A percentile compares a stretch with the other conserved stretches of the same genome.
phyloP scores from a whole-genome alignment of 2,329 filamentous ascomycete genomes.

The Didymella pomorum region DNA sequence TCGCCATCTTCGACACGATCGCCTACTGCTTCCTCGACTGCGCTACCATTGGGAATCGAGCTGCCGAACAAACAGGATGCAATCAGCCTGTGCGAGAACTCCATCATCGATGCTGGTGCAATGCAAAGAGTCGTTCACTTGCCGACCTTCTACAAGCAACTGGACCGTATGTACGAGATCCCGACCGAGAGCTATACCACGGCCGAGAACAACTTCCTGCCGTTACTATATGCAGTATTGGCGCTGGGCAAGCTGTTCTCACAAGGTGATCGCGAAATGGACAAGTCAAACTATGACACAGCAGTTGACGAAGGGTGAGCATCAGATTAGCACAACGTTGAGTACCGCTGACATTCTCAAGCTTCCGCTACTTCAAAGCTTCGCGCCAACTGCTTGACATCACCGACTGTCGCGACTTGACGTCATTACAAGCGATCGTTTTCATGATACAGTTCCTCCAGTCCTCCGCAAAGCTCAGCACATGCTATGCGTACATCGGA shows the following conservation, averaged over 20 bases:
- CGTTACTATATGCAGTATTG: conserved; percentile 58
- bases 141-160: conserved; percentile 78
- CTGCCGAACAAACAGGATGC: conserved; percentile 72
- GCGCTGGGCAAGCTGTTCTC: conserved; percentile 58
- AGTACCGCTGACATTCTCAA: conserved; percentile 33
- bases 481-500: conserved; percentile 62
- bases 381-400: conserved; percentile 61
- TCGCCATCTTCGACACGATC: conserved; percentile 73
- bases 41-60: conserved; percentile 57
- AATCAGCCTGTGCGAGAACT: conserved; percentile 64
- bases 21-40: conserved; percentile 59
- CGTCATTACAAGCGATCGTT: conserved; percentile 60
- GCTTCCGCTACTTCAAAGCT: conserved; percentile 59
- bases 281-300: conserved; percentile 54
- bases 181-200: conserved; percentile 58
- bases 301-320: conserved; percentile 58
- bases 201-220: conserved; percentile 58
- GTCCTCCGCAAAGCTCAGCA: conserved; percentile 60
- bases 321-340: not conserved
- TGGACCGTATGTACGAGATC: conserved; percentile 79
- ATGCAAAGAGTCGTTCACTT: conserved; percentile 79
- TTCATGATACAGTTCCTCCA: conserved; percentile 64
- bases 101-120: conserved; percentile 68
- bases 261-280: conserved; percentile 49
- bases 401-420: conserved; percentile 61